phyloP scores from a whole-genome alignment of 345 rosid genomes.

The Litchi chinensis region DNA sequence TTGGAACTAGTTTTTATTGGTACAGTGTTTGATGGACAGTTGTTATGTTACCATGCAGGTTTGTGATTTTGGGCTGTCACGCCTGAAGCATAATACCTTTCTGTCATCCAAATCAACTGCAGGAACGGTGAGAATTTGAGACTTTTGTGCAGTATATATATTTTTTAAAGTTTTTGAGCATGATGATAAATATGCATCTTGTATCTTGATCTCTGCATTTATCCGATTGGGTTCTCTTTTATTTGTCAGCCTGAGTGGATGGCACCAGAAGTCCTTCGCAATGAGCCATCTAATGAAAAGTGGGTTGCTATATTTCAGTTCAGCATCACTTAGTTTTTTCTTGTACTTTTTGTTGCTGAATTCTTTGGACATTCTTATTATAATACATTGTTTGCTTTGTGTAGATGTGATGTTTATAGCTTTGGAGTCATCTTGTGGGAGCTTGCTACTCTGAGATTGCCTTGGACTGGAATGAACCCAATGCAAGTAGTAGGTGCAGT shows the following conservation, averaged over 20 bases:
- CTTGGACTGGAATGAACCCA: conserved; percentile 99
- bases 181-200: conserved; percentile 3
- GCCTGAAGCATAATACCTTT: conserved; percentile 96
- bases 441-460: conserved; percentile 88
- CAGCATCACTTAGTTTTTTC: background rate
- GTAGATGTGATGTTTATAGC: conserved; percentile 97
- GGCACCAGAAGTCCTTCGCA: conserved; percentile 99
- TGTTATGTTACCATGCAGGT: conserved; percentile 55
- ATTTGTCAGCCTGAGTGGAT: conserved; percentile 95
- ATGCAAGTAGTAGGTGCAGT: conserved; percentile 99
- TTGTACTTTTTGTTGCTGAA: background rate
- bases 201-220: conserved; percentile 12
- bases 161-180: background rate
- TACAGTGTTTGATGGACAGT: background rate
- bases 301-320: conserved; percentile 43
- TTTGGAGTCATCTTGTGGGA: conserved; percentile 99
- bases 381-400: conserved; percentile 13
- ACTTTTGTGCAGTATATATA: background rate
- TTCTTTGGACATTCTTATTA: background rate
- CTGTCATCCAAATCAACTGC: conserved; percentile 99
- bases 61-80: conserved; percentile 94
- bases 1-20: background rate
- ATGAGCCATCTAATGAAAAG: conserved; percentile 96
- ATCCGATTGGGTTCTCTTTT: conserved; percentile 34
- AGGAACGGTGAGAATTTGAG: conserved; percentile 76